Conservation (phyloP, 306 rosid species). For the Trifolium repens region DNA sequence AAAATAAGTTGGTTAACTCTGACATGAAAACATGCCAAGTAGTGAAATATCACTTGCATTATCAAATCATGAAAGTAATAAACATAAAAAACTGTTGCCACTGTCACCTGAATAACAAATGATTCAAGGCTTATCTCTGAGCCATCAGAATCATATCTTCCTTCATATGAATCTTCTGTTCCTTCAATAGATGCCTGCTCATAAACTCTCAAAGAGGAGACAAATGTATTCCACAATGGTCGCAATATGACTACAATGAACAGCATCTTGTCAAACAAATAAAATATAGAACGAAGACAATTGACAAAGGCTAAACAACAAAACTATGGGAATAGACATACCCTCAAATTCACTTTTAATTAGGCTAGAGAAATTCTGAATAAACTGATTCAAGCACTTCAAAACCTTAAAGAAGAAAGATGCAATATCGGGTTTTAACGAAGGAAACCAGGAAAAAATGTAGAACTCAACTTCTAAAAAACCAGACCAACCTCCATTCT, state of each 20-base stretch:
- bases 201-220: constrained; percentile 71
- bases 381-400: constrained; percentile 94
- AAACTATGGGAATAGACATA: constrained; percentile 44
- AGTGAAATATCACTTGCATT: constrained; percentile 14
- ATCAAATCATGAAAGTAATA: constrained; percentile 17
- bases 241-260: constrained; percentile 68
- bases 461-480: constrained; percentile 24
- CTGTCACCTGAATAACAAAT: constrained; percentile 81
- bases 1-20: constrained; percentile 19
- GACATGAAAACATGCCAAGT: constrained; percentile 29
- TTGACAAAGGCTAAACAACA: constrained; percentile 24
- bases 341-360: constrained; percentile 74
- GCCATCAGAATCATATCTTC: constrained; percentile 97
- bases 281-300: constrained; percentile 31
- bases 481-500: constrained; percentile 77
- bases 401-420: constrained; percentile 61
- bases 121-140: constrained; percentile 90
- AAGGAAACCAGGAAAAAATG: not conserved
- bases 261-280: constrained; percentile 37
- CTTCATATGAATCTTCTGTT: constrained; percentile 77
- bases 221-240: constrained; percentile 90
- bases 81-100: constrained; percentile 35
- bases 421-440: constrained; percentile 25
- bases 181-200: constrained; percentile 78
- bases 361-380: constrained; percentile 77